These are phyloP conservation scores for Cadophora luteo-olivacea DNA, from an alignment of 2,329 filamentous ascomycete species.

Conservation along the genomic window DNA sequence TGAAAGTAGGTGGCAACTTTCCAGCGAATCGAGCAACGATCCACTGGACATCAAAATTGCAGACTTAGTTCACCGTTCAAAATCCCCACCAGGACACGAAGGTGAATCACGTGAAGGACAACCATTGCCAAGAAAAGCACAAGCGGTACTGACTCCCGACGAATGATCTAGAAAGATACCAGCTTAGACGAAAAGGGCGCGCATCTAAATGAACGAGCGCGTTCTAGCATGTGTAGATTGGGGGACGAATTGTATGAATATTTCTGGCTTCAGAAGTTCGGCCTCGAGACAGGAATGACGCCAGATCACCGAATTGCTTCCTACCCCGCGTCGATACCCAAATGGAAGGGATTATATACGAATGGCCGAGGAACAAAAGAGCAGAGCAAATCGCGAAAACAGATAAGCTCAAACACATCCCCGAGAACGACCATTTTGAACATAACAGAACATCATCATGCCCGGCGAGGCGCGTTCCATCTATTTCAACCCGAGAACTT, in stretches of 20 bases:
- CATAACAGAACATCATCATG: background rate
- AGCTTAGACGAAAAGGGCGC: background rate
- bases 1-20: background rate
- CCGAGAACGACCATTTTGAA: background rate
- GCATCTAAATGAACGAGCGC: background rate
- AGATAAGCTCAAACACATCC: too few species aligned
- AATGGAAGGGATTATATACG: background rate
- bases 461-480: background rate
- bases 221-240: background rate
- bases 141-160: background rate
- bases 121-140: background rate
- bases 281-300: background rate
- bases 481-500: background rate
- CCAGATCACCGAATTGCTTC: background rate
- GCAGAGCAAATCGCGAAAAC: too few species aligned
- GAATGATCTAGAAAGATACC: background rate
- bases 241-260: background rate
- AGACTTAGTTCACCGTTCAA: background rate
- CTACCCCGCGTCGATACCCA: background rate
- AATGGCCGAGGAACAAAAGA: background rate
- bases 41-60: background rate
- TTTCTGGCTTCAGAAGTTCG: background rate
- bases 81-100: background rate
- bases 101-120: background rate
- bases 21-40: too few species aligned